These are phyloP conservation scores for Pinus tabuliformis DNA, from an alignment of 75 land plant genomes.

Conservation along the genomic window DNA sequence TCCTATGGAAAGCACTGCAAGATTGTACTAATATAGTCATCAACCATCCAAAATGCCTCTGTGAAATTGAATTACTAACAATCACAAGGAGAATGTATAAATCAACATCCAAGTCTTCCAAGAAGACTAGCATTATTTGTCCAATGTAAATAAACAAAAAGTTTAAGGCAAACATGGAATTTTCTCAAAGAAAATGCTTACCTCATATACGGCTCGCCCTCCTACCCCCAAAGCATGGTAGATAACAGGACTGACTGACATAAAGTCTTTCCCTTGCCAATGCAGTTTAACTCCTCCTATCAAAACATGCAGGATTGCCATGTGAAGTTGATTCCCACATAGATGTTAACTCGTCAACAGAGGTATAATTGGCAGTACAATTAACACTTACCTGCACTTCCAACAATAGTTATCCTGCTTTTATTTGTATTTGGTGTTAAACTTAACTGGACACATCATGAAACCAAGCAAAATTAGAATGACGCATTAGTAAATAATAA, in stretches of 20 bases:
- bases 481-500: background rate
- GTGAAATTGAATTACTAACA: background rate
- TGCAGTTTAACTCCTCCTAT: constrained; percentile 37
- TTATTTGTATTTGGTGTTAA: constrained; percentile 51
- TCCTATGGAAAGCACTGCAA: background rate
- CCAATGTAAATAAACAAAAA: background rate
- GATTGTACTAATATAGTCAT: background rate
- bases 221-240: constrained; percentile 46
- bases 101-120: background rate
- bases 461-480: background rate
- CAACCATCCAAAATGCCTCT: background rate
- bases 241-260: constrained; percentile 31
- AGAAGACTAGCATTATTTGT: background rate
- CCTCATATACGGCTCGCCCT: constrained; percentile 60
- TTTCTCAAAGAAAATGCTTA: constrained; percentile 9
- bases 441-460: constrained; percentile 46
- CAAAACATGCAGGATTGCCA: background rate
- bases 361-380: background rate
- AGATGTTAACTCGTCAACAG: background rate
- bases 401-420: constrained; percentile 56
- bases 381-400: constrained; percentile 59
- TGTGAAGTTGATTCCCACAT: background rate
- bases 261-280: constrained; percentile 39
- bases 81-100: background rate
- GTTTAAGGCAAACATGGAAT: constrained; percentile 1